Evolutionary conservation across 1,284 basidiomycete species (phyloP).

Genomic region (Pseudozyma hubeiensis): DNA sequence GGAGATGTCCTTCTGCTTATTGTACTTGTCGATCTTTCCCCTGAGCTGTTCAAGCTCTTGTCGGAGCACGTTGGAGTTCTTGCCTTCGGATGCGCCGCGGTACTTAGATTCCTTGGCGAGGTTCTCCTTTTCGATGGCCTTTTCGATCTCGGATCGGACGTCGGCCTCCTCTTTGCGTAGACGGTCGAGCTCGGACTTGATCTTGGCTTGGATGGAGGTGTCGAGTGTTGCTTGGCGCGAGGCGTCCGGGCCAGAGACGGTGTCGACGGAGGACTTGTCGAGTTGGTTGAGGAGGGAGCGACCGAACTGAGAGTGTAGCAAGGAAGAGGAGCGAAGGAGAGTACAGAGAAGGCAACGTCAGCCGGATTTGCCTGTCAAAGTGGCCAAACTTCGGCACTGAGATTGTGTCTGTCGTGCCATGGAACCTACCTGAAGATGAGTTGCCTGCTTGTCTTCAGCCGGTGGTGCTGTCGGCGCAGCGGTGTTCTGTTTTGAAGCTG

Average conservation of each 20-base stretch:
- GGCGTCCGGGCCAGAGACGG: slow-evolving; percentile 42
- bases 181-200: slow-evolving; percentile 59
- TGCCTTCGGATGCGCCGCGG: slow-evolving; percentile 50
- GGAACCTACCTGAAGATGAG: slow-evolving; percentile 38
- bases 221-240: slow-evolving; percentile 58
- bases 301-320: slow-evolving; percentile 34
- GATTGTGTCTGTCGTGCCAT: too few species aligned
- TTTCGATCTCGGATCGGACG: slow-evolving; percentile 60
- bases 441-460: slow-evolving; percentile 48
- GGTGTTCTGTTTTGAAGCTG: slow-evolving; percentile 48
- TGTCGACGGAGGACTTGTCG: slow-evolving; percentile 46
- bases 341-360: not conserved
- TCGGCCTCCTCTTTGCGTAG: slow-evolving; percentile 63
- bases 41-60: slow-evolving; percentile 63
- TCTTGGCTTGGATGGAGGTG: slow-evolving; percentile 60
- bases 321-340: too few species aligned
- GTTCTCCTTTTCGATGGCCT: slow-evolving; percentile 65
- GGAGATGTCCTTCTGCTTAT: slow-evolving; percentile 73
- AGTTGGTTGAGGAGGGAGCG: slow-evolving; percentile 54
- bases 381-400: too few species aligned
- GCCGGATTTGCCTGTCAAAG: too few species aligned
- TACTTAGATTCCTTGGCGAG: slow-evolving; percentile 55
- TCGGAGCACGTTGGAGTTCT: slow-evolving; percentile 57
- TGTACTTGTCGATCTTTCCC: slow-evolving; percentile 79
- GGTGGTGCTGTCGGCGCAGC: slow-evolving; percentile 35